Evolutionary conservation across 768 basidiomycete species (phyloP).

Genomic region (Calvatia gigantea): DNA sequence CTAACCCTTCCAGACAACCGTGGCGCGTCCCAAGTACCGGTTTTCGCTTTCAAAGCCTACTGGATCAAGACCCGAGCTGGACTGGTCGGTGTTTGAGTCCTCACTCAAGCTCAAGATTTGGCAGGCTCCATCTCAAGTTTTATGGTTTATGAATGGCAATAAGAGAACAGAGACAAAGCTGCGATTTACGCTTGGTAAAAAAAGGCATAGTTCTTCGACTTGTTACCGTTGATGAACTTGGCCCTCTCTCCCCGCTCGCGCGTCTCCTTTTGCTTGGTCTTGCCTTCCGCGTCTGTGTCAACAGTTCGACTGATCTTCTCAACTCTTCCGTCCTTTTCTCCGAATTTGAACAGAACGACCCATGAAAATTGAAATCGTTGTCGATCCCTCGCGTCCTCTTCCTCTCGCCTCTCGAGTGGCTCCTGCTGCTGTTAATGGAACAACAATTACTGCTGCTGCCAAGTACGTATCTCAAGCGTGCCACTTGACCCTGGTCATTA

Average conservation of each 20-base stretch:
- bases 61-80: not conserved
- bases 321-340: conserved; percentile 39
- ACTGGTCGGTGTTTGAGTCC: not conserved
- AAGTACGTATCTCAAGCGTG: conserved; percentile 25
- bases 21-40: conserved; percentile 11
- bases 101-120: not conserved
- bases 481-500: not conserved
- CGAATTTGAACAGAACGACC: conserved; percentile 72
- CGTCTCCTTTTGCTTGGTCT: conserved; percentile 35
- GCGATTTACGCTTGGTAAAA: conserved; percentile 33
- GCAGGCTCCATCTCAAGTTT: not conserved
- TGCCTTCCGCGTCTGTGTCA: conserved; percentile 37
- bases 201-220: conserved; percentile 4
- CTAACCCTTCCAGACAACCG: conserved; percentile 26
- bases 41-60: not conserved
- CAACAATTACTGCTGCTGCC: conserved; percentile 14
- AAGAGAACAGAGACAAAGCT: conserved; percentile 38
- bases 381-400: conserved; percentile 76
- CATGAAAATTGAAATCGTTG: conserved; percentile 98
- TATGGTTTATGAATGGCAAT: not conserved
- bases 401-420: conserved; percentile 84
- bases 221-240: conserved; percentile 24
- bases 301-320: conserved; percentile 43
- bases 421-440: conserved; percentile 46
- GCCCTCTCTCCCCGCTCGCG: conserved; percentile 21